These are phyloP conservation scores for Dalbergia cochinchinensis DNA, from an alignment of 306 rosid genomes.

Conservation along the genomic window DNA sequence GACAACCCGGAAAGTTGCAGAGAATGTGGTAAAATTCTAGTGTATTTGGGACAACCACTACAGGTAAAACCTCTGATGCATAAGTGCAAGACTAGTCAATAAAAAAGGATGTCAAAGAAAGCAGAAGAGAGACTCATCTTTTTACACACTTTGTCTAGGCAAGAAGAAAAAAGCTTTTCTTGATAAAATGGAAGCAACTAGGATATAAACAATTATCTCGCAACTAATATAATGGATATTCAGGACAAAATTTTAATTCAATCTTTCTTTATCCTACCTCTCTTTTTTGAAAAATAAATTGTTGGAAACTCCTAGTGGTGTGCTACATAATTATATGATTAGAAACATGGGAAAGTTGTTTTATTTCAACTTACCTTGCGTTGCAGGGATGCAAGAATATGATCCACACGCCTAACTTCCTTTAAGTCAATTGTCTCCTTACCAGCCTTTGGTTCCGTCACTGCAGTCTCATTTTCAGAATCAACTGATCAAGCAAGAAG, in stretches of 20 bases:
- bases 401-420: conserved; percentile 85
- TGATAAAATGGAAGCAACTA: not conserved
- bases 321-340: conserved; percentile 15
- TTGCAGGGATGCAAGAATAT: conserved; percentile 81
- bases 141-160: not conserved
- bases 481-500: conserved; percentile 66
- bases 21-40: conserved; percentile 11
- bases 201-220: conserved; percentile 17
- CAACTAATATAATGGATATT: conserved; percentile 23
- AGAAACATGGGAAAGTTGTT: conserved; percentile 30
- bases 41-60: not conserved
- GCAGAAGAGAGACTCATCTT: not conserved
- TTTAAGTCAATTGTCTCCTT: conserved; percentile 77
- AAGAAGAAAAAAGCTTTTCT: not conserved
- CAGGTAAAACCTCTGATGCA: conserved; percentile 2
- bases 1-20: not conserved
- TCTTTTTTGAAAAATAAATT: not conserved
- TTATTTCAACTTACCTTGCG: conserved; percentile 63
- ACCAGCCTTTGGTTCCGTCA: conserved; percentile 64
- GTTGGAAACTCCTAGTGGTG: not conserved
- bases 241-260: conserved; percentile 22
- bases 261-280: conserved; percentile 13
- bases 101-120: not conserved
- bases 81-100: not conserved
- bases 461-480: conserved; percentile 69